A percentile compares a stretch with the other conserved stretches of the same genome.
Evolutionary conservation across 1,284 basidiomycete genomes (phyloP).

Genomic region (Boletus mariae): DNA sequence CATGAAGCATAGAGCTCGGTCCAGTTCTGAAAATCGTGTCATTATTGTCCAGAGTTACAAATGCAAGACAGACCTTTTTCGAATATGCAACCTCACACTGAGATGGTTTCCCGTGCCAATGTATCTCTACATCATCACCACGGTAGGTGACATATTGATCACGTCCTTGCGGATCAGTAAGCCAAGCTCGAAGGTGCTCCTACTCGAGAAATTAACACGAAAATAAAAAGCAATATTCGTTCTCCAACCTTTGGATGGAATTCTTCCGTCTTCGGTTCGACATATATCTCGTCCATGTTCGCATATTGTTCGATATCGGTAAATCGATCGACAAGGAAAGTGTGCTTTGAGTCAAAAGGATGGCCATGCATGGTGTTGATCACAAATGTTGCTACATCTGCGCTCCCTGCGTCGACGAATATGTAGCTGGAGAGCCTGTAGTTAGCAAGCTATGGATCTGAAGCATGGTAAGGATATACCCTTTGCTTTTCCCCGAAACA

Average conservation of each 20-base stretch:
- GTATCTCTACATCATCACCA: slow-evolving; percentile 86
- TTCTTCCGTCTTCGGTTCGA: slow-evolving; percentile 76
- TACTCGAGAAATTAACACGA: slow-evolving; percentile 32
- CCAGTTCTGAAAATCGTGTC: slow-evolving; percentile 64
- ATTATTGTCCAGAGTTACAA: slow-evolving; percentile 1
- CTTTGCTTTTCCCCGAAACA: slow-evolving; percentile 76
- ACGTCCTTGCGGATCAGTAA: slow-evolving; percentile 87
- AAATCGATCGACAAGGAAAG: slow-evolving; percentile 88
- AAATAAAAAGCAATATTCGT: neutral
- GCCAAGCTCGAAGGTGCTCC: slow-evolving; percentile 96
- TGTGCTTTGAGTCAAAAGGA: slow-evolving; percentile 91
- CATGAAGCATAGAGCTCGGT: slow-evolving; percentile 97
- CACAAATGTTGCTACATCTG: slow-evolving; percentile 81
- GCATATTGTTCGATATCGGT: slow-evolving; percentile 88
- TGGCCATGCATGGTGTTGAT: slow-evolving; percentile 80
- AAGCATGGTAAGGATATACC: slow-evolving; percentile 47
- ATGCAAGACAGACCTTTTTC: slow-evolving; percentile 56
- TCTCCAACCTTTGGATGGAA: slow-evolving; percentile 73
- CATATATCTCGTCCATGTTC: slow-evolving; percentile 79
- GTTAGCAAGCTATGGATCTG: slow-evolving; percentile 6
- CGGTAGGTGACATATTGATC: slow-evolving; percentile 97
- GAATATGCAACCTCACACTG: slow-evolving; percentile 78
- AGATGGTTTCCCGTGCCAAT: slow-evolving; percentile 92
- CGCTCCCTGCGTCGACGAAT: slow-evolving; percentile 85
- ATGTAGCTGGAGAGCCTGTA: slow-evolving; percentile 57